phyloP scores from a whole-genome alignment of 305 asterid species.

The Coffea humblotiana region DNA sequence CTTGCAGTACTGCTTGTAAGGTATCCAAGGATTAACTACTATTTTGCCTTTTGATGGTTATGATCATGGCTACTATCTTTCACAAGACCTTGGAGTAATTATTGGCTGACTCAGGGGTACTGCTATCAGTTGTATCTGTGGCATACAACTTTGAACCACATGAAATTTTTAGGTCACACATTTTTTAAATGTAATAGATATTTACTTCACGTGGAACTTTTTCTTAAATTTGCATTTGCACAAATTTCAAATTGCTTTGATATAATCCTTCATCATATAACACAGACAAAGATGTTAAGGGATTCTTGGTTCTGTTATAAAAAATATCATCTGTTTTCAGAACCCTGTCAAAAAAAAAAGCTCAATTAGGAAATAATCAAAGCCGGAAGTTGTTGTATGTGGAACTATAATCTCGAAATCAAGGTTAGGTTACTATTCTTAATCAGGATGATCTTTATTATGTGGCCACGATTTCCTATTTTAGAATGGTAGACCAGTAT shows the following conservation, averaged over 20 bases:
- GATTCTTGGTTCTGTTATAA: background rate
- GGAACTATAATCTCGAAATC: background rate
- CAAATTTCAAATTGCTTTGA: slow-evolving; percentile 1
- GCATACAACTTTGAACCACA: background rate
- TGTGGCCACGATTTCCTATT: background rate
- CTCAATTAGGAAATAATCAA: background rate
- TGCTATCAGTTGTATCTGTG: background rate
- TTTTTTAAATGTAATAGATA: background rate
- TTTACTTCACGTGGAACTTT: background rate
- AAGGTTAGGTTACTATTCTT: background rate
- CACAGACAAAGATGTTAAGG: background rate
- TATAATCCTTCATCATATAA: background rate
- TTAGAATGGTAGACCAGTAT: background rate
- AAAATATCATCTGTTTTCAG: background rate
- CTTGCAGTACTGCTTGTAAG: background rate
- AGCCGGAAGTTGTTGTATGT: background rate
- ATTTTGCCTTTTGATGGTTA: background rate
- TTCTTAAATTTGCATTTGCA: background rate
- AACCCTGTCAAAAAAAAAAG: background rate
- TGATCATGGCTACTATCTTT: background rate
- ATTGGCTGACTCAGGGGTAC: background rate
- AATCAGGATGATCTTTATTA: background rate
- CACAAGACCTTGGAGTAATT: background rate
- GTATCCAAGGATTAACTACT: background rate
- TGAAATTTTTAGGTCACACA: background rate